Evolutionary conservation across 1,284 basidiomycete genomes (phyloP), one percentile per base, ranked within the genome.

Genomic region (Pseudozyma sp.): DNA sequence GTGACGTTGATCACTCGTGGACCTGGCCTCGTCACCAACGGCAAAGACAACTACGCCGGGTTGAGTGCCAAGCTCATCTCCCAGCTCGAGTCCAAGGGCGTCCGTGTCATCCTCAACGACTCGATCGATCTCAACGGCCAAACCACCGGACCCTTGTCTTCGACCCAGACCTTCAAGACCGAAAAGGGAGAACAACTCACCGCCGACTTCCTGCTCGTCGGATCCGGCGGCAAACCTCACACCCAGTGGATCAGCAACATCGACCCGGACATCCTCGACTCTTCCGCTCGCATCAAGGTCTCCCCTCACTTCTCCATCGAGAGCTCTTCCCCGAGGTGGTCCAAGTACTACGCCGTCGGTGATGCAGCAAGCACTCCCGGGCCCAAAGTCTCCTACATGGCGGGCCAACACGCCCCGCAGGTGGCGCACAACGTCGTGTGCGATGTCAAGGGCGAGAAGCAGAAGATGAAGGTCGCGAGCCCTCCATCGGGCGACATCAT

Each of bases 201-300:
- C 61, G 83, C 86, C 55, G 86, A 87, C 74, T 87, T 81, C 68
- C 75, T 87, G 39, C 83, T 87, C 52, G 43, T 86, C 51, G 83
- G 84, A 9, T 79, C 80, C 14, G 87, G 87, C 13, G 86, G 85
- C 74, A 76, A 67, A 31, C 83, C 86, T n/a, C 85, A 86, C 65
- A 81, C 84, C 1, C 49, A 48, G 5, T 64, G 87, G 50, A 76
- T 87, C 13, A 43, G 63, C 9, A 54, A 70, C 0, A 77, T 68
- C 47, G 84, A 87, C 69, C 48, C 81, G 0, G 24, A 56, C 13
- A 45, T 85, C n/a, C 30, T 86, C 31, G 64, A 82, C 49, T 11
- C 54, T 4, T 37, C 58, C 7, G 56, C 66, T 35, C 68, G 82
- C 46, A 78, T 87, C 73, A 74, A 70, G 24, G 86, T 87, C 44